Percentiles rank a stretch among this genome's conserved stretches.
phyloP scores from a whole-genome alignment of 1,139 yeast species.

The Yamadazyma diospyri region DNA sequence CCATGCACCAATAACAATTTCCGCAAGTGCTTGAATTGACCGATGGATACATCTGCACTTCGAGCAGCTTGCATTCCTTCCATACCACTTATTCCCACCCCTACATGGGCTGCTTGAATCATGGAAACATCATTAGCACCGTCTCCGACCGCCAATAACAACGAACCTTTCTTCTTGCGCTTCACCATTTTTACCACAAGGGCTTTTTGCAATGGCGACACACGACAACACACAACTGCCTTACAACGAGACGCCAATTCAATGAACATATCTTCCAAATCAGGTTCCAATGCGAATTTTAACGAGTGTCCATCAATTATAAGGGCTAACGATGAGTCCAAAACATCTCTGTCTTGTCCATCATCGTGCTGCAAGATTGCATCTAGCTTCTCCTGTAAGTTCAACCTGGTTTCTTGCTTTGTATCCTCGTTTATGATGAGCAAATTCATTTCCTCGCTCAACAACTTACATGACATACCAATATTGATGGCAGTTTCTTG shows the following conservation, averaged over 20 bases:
- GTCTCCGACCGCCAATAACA: constrained; percentile 93
- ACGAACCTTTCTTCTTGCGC: constrained; percentile 48
- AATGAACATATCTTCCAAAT: constrained; percentile 73
- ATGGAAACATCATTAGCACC: constrained; percentile 98
- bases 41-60: constrained; percentile 95
- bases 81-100: constrained; percentile 97
- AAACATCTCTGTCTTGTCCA: constrained; percentile 47
- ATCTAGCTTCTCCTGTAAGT: constrained; percentile 68
- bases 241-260: constrained; percentile 84
- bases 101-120: constrained; percentile 98
- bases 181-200: constrained; percentile 90
- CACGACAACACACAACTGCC: constrained; percentile 93
- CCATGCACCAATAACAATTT: constrained; percentile 91
- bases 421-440: constrained; percentile 84
- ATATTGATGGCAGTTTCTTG: constrained; percentile 99
- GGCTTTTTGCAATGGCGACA: constrained; percentile 96
- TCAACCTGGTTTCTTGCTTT: constrained; percentile 67
- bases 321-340: constrained; percentile 76
- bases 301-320: constrained; percentile 93
- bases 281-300: constrained; percentile 77
- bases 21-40: constrained; percentile 84
- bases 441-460: constrained; percentile 94
- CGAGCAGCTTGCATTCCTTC: constrained; percentile 99
- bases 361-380: constrained; percentile 73
- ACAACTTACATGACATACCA: constrained; percentile 93